Percentiles rank a stretch among this genome's conserved stretches.
Conservation (phyloP, 176 grass and related monocot genomes). For the Leersia perrieri region DNA sequence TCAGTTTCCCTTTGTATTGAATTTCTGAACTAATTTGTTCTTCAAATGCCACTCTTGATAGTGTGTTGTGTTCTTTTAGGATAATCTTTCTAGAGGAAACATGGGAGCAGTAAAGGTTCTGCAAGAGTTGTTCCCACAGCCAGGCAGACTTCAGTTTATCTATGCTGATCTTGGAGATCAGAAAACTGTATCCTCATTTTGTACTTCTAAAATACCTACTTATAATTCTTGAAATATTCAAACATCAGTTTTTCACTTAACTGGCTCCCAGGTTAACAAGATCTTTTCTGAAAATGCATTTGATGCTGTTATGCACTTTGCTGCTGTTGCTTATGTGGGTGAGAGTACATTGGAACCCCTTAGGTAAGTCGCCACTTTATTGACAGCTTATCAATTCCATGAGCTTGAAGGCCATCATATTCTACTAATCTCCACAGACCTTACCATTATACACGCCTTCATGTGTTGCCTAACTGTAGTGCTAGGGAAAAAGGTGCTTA, state of each 20-base stretch:
- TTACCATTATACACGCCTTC: background rate
- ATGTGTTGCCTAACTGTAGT: background rate
- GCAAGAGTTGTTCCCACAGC: conserved; percentile 62
- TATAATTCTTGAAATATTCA: background rate
- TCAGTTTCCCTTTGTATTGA: conserved; percentile 23
- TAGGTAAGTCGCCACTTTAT: conserved; percentile 37
- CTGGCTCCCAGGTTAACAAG: conserved; percentile 50
- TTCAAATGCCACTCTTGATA: conserved; percentile 7
- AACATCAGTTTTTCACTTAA: conserved; percentile 43
- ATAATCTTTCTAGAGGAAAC: conserved; percentile 88
- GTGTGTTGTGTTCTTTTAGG: conserved; percentile 33
- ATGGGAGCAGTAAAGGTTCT: conserved; percentile 71
- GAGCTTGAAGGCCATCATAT: background rate
- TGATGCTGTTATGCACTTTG: conserved; percentile 85
- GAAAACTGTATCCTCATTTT: conserved; percentile 66
- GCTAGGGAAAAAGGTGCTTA: background rate
- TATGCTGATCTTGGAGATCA: conserved; percentile 74
- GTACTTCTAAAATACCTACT: conserved; percentile 21
- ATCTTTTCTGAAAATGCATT: conserved; percentile 82
- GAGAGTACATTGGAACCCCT: conserved; percentile 78
- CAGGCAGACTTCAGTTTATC: conserved; percentile 76
- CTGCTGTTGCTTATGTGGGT: conserved; percentile 83
- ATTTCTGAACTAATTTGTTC: conserved; percentile 22
- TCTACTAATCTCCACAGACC: background rate
- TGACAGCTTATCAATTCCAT: background rate